Conservation (phyloP, 2,329 filamentous ascomycete species). For the Colletotrichum tofieldiae region DNA sequence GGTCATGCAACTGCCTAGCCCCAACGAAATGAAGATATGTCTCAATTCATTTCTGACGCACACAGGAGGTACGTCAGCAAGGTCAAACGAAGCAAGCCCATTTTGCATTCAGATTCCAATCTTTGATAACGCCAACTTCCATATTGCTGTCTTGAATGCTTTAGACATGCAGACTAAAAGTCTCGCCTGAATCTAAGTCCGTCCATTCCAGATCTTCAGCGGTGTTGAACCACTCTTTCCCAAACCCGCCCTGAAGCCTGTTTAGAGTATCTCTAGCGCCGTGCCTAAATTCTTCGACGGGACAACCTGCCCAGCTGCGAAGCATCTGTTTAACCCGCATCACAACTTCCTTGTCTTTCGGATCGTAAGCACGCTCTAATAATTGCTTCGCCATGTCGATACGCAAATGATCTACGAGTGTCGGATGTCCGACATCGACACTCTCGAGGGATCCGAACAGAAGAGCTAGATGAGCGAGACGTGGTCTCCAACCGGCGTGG, state of each 20-base stretch:
- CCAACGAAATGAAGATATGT: neutral
- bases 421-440: neutral
- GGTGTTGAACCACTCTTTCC: neutral
- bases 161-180: neutral
- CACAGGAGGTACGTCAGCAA: too few relatives aligned
- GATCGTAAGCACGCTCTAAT: neutral
- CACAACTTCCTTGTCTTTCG: neutral
- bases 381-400: conserved; percentile 14
- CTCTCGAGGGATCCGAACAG: neutral
- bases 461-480: neutral
- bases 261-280: neutral
- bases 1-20: neutral
- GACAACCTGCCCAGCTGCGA: conserved; percentile 6
- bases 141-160: neutral
- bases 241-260: neutral
- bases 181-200: neutral
- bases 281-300: conserved; percentile 16
- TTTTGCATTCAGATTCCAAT: too few relatives aligned
- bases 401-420: conserved; percentile 12
- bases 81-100: neutral
- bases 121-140: too few relatives aligned
- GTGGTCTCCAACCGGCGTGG: neutral
- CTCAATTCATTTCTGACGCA: neutral
- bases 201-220: neutral
- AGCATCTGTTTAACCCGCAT: conserved; percentile 14